A percentile compares a stretch with the other conserved stretches of the same genome.
These are phyloP conservation scores for Breynia disticha DNA, from an alignment of 441 rosid species.

Conservation along the genomic window DNA sequence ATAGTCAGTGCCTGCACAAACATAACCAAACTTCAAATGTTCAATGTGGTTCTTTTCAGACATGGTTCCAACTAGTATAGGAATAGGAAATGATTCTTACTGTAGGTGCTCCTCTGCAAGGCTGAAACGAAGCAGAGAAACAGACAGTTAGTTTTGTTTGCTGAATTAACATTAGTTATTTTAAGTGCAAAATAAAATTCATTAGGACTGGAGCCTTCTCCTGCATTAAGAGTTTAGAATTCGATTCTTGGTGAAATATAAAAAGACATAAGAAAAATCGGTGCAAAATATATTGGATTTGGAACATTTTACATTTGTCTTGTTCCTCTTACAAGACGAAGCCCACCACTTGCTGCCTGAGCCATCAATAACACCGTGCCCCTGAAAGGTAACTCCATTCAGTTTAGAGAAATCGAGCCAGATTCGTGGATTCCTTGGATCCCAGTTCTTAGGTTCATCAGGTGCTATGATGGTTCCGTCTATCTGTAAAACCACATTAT, in stretches of 20 bases:
- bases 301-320: slow-evolving; percentile 49
- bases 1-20: slow-evolving; percentile 77
- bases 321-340: slow-evolving; percentile 92
- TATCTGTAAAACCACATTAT: slow-evolving; percentile 36
- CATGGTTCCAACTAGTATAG: slow-evolving; percentile 1
- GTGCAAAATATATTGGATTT: slow-evolving; percentile 5
- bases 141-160: slow-evolving; percentile 18
- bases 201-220: too few relatives aligned
- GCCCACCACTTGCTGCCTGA: slow-evolving; percentile 99
- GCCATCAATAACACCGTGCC: slow-evolving; percentile 85
- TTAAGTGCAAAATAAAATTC: too few relatives aligned
- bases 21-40: not conserved
- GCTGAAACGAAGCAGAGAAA: slow-evolving; percentile 39
- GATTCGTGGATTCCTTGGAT: slow-evolving; percentile 44
- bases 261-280: slow-evolving; percentile 3
- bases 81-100: slow-evolving; percentile 32
- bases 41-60: not conserved
- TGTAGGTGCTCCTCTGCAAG: slow-evolving; percentile 87
- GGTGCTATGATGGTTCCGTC: slow-evolving; percentile 91
- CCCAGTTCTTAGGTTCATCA: slow-evolving; percentile 70
- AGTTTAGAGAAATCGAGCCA: slow-evolving; percentile 75
- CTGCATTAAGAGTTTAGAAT: too few relatives aligned
- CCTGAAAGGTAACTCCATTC: slow-evolving; percentile 64
- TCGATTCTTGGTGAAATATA: too few relatives aligned
- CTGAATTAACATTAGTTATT: not conserved